Evolutionary conservation across 306 rosid species (phyloP).

Genomic region (Dicorynia guianensis): DNA sequence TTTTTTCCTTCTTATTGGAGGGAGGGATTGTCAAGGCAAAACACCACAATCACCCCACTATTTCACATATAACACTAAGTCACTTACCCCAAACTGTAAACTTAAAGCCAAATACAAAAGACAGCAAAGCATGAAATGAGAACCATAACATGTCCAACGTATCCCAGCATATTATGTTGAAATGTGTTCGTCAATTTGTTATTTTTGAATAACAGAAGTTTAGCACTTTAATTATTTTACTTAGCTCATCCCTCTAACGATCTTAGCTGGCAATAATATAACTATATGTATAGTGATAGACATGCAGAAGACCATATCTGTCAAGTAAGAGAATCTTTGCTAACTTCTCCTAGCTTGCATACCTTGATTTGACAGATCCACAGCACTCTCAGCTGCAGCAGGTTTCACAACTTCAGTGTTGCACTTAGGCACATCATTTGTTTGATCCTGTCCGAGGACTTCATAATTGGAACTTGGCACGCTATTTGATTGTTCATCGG

Average conservation of each 20-base stretch:
- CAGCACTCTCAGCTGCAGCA: constrained; percentile 31
- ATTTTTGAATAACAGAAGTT: neutral
- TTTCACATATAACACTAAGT: neutral
- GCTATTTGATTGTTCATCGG: constrained; percentile 38
- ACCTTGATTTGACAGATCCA: constrained; percentile 50
- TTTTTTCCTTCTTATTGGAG: too few relatives aligned
- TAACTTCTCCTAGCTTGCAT: constrained; percentile 12
- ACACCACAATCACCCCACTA: too few relatives aligned
- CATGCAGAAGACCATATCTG: neutral
- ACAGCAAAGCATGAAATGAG: neutral
- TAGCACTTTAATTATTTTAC: too few relatives aligned
- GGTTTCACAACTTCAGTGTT: constrained; percentile 19
- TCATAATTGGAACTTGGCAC: constrained; percentile 13
- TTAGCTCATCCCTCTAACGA: neutral
- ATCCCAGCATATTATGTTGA: too few relatives aligned
- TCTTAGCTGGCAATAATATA: neutral
- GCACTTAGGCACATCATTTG: constrained; percentile 25
- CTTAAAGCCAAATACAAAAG: too few relatives aligned
- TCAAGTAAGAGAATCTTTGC: neutral
- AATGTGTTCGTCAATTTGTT: too few relatives aligned
- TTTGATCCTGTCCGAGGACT: constrained; percentile 33
- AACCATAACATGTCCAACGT: too few relatives aligned
- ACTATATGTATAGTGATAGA: neutral
- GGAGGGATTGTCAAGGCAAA: too few relatives aligned
- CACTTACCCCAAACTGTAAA: neutral